Evolutionary conservation across 768 basidiomycete species (phyloP), one percentile per base, ranked within the genome.

Genomic region (Nevesoporus exiguus): DNA sequence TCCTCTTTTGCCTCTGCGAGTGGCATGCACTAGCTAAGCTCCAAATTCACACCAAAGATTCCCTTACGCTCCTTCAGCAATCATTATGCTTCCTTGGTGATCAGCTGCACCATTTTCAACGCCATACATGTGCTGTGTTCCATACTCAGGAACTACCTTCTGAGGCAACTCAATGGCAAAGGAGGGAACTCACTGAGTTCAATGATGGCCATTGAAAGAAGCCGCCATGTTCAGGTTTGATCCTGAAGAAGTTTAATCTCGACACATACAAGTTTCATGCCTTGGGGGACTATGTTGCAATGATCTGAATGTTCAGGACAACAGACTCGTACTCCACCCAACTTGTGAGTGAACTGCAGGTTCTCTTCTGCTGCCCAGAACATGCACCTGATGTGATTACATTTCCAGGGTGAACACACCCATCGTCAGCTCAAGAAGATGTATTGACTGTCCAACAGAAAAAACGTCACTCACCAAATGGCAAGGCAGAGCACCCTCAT

Each of bases 21-120:
- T 53, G 52, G 52, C 45, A 53, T 19, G 30, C 30, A 2, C 27
- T 52, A 15, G 44, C 36, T 5, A 52, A 54, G 19, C 47, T 54
- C 21, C 13, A 3, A 1, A 42, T 48, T 6, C 52, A 54, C 15
- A 54, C 33, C 1, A 31, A 54, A 3, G 14, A 42, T 5, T 47
- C 43, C 5, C 29, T 46, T 0, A 7, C 3, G 3, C 33, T 34
- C 3, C 45, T 46, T 15, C 31, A 22, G 15, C 46, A 47, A 5
- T 47, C 46, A 7, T 24, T 34, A 34, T 15, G 22, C 5, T 2
- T 2, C 1, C 46, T 47, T 15, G 5, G 21, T 5, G 2, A 17
- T 17, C 33, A 34, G 14, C 31, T 47, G 15, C 15, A 22, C 10
- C 14, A 24, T 8, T 47, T 47, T 10, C 46, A 47, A 24, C 3